Conservation (phyloP, 352 stramenopile genomes). For the Phytopythium aichiense region DNA sequence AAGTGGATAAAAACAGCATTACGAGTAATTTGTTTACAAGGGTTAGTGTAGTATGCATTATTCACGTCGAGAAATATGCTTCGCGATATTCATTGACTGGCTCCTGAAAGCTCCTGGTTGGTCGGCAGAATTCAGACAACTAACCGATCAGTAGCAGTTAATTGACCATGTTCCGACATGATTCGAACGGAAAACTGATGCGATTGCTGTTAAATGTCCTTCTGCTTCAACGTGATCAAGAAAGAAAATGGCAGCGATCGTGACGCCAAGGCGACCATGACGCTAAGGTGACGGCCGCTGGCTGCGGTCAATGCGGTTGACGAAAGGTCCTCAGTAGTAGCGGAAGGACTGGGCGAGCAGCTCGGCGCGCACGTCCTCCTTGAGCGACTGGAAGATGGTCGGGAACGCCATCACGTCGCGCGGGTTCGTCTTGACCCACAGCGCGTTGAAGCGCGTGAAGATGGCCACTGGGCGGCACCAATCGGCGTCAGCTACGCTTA, state of each 20-base stretch:
- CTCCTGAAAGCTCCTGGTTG: background rate
- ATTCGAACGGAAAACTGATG: no score
- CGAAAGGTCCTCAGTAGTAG: conserved; percentile 28
- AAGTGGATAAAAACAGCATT: no score
- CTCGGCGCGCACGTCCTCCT: conserved; percentile 58
- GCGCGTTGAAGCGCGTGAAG: conserved; percentile 80
- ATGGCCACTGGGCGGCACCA: conserved; percentile 36
- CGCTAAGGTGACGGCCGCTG: conserved; percentile 12
- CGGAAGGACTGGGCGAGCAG: conserved; percentile 54
- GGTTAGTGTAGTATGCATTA: no score
- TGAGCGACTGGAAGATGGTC: conserved; percentile 77
- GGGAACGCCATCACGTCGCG: conserved; percentile 85
- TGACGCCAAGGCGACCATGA: background rate
- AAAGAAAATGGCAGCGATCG: no score
- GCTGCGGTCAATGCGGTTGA: background rate
- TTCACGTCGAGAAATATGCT: no score
- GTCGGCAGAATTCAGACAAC: background rate
- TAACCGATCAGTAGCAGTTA: background rate
- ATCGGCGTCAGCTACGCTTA: background rate
- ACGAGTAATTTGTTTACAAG: no score
- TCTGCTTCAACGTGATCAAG: background rate
- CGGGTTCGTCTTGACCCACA: conserved; percentile 80
- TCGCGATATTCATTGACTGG: no score
- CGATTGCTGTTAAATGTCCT: background rate
- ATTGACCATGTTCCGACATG: background rate